Base-by-base conservation (phyloP, 495 filamentous ascomycete genomes). In the Umbilicaria muhlenbergii region DNA sequence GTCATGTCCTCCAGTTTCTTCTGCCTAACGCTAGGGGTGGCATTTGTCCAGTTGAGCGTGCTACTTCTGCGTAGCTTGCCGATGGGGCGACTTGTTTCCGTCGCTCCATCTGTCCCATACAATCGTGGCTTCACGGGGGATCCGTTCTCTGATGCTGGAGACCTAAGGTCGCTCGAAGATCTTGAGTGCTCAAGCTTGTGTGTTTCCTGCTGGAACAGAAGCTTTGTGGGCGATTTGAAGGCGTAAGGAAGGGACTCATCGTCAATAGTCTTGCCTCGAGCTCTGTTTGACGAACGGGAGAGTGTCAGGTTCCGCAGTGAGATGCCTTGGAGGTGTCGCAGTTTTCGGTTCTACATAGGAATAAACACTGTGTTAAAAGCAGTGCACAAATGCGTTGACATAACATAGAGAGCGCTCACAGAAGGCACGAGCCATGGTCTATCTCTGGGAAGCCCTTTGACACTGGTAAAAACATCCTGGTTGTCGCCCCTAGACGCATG, bases 311-410 rank as follows among this genome's bases (percentile, higher is more conserved):
- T 98, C 39, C 91, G 84, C 17, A 95, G 62, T 38, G 81, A 87
- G 39, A 98, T 77, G 41, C 83, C 86, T 49, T 83, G 77, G 13
- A 98, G 69, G 65, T 95, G 87, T 41, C 91, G 78, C 21, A 98
- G 69, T 58, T 81, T 88, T 51, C 87, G 78, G 57, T 92, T 94
- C 77, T 92, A 53, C 12, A 31, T 33, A 13, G 28, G 16, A 39
- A 38, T 10, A 57, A 53, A 38, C 48, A 43, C 19, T 38, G 34
- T 31, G 11, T 41, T 16, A 49, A 21, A 10, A 19, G 18, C n/a
- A 19, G 31, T 35, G 32, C 34, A 47, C n/a, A 34, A n/a, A 19
- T 14, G 47, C 39, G 51, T 53, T 47, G 44, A 43, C 47, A 45
- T 51, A 36, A 48, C 21, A 46, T 36, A 32, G 24, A 44, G 38